Evolutionary conservation across 169 alveolate species (phyloP).

Genomic region (Eimeria maxima): DNA sequence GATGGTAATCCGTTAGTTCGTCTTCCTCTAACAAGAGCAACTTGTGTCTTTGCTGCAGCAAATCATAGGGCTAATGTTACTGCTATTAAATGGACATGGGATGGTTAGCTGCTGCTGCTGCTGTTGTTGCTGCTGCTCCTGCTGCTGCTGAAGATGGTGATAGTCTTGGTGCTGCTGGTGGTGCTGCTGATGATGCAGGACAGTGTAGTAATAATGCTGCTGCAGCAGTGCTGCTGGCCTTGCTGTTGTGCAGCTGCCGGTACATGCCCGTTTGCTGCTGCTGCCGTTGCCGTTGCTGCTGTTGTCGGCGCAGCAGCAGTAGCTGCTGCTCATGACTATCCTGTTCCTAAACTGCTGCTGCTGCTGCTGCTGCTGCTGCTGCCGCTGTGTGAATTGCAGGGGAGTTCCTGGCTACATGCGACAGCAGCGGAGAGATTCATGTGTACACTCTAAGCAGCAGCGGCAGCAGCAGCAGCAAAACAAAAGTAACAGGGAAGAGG

Average conservation of each 20-base stretch:
- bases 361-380: too few relatives aligned
- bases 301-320: background rate
- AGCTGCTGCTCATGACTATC: conserved; percentile 56
- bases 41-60: conserved; percentile 75
- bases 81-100: conserved; percentile 64
- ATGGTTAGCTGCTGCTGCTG: background rate
- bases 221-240: too few relatives aligned
- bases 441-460: background rate
- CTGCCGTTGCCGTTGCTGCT: background rate
- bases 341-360: too few relatives aligned
- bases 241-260: too few relatives aligned
- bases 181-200: too few relatives aligned
- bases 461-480: background rate
- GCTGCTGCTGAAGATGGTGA: background rate
- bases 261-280: too few relatives aligned
- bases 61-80: conserved; percentile 71
- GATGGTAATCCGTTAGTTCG: background rate
- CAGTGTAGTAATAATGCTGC: too few relatives aligned
- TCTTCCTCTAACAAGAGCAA: conserved; percentile 61
- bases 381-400: conserved; percentile 65
- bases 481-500: background rate
- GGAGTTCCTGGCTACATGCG: conserved; percentile 26
- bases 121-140: background rate
- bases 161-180: background rate
- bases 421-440: conserved; percentile 53